phyloP scores from a whole-genome alignment of 768 basidiomycete genomes.

The Suillus weaverae region DNA sequence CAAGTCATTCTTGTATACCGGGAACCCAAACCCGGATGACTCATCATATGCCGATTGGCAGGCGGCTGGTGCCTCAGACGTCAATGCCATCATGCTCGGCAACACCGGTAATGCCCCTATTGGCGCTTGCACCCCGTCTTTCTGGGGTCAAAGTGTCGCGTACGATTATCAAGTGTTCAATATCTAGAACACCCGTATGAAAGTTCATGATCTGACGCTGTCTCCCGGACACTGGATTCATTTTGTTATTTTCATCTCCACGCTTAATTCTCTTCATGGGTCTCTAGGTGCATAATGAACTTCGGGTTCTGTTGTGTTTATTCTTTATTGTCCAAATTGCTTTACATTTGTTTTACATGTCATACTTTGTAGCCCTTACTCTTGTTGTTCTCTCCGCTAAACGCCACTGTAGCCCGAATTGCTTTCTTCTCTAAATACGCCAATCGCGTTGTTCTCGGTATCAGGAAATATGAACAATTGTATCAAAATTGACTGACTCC shows the following conservation, averaged over 20 bases:
- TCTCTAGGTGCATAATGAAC: not conserved
- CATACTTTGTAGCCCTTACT: conserved; percentile 4
- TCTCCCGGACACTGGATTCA: not conserved
- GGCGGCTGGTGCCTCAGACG: conserved; percentile 48
- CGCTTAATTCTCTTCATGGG: not conserved
- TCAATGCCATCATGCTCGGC: conserved; percentile 63
- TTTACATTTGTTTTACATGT: not conserved
- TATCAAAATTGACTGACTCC: not conserved
- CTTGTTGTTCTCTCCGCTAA: not conserved
- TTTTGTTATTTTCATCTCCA: not conserved
- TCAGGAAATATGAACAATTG: not conserved
- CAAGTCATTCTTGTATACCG: conserved; percentile 59
- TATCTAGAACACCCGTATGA: conserved; percentile 28
- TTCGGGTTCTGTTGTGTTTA: not conserved
- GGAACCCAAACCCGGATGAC: conserved; percentile 59
- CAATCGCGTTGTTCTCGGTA: not conserved
- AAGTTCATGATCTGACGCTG: not conserved
- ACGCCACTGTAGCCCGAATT: conserved; percentile 1
- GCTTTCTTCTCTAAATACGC: not conserved
- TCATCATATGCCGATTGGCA: conserved; percentile 50
- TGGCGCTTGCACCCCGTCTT: conserved; percentile 61
- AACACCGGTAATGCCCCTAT: conserved; percentile 49
- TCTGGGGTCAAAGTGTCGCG: conserved; percentile 63
- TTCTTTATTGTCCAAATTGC: not conserved
- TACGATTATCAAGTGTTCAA: conserved; percentile 74